phyloP scores from a whole-genome alignment of 2,329 filamentous ascomycete species.

The Diaporthe eres region DNA sequence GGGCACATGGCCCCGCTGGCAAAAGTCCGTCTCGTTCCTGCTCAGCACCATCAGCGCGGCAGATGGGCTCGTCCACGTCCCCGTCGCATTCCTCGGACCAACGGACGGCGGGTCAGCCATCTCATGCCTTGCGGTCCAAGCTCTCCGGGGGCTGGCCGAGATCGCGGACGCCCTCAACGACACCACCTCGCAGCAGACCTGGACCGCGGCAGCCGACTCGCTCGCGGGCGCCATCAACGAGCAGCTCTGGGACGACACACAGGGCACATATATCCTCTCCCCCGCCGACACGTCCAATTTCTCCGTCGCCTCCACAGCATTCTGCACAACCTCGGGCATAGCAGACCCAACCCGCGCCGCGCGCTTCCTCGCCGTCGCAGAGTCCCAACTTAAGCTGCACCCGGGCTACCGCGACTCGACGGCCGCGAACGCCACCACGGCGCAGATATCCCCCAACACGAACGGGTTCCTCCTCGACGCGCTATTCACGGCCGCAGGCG shows the following conservation, averaged over 20 bases:
- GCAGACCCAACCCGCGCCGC: conserved; percentile 33
- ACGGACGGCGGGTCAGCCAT: conserved; percentile 39
- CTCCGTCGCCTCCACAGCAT: conserved; percentile 42
- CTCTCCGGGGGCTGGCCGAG: conserved; percentile 38
- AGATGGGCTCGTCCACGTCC: conserved; percentile 41
- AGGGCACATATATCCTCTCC: conserved; percentile 39
- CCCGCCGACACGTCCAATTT: conserved; percentile 28
- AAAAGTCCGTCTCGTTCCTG: conserved; percentile 37
- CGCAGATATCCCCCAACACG: conserved; percentile 61
- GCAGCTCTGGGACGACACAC: conserved; percentile 44
- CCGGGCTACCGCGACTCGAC: conserved; percentile 45
- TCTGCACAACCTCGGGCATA: conserved; percentile 45
- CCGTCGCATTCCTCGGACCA: conserved; percentile 41
- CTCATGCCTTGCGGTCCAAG: conserved; percentile 41
- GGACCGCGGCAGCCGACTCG: conserved; percentile 42
- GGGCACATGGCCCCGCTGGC: conserved; percentile 42
- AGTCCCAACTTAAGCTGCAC: conserved; percentile 31
- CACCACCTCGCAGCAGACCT: conserved; percentile 42
- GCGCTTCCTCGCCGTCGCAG: conserved; percentile 38
- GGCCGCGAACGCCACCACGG: neutral
- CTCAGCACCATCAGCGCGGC: conserved; percentile 38
- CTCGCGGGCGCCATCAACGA: conserved; percentile 41
- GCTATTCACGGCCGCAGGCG: conserved; percentile 50
- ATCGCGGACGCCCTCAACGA: conserved; percentile 45
- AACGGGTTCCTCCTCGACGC: conserved; percentile 57